phyloP scores from a whole-genome alignment of 1,284 basidiomycete genomes.

The Gomphus bonarii region DNA sequence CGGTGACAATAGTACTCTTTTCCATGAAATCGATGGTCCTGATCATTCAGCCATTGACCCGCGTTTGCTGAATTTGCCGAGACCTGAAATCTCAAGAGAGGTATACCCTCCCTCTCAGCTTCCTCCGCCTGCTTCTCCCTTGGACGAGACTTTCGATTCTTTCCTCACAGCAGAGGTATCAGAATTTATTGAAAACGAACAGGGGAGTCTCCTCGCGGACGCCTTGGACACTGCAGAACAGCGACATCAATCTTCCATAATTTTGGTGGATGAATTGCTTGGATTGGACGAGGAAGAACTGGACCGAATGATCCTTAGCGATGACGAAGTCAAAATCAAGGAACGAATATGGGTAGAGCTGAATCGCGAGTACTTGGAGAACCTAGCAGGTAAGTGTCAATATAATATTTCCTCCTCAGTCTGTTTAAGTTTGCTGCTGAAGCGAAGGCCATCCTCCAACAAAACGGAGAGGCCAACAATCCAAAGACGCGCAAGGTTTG shows the following conservation, averaged over 20 bases:
- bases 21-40: background rate
- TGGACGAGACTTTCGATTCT: slow-evolving; percentile 40
- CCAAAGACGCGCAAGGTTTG: slow-evolving; percentile 68
- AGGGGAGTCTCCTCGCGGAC: slow-evolving; percentile 42
- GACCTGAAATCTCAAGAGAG: slow-evolving; percentile 14
- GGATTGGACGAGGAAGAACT: slow-evolving; percentile 92
- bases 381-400: slow-evolving; percentile 54
- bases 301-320: slow-evolving; percentile 73
- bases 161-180: slow-evolving; percentile 57
- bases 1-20: background rate
- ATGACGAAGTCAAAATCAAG: slow-evolving; percentile 83
- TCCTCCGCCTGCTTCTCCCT: slow-evolving; percentile 11
- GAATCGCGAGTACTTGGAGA: slow-evolving; percentile 90
- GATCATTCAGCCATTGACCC: slow-evolving; percentile 45
- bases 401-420: slow-evolving; percentile 21
- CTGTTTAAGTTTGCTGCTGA: slow-evolving; percentile 18
- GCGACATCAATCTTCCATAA: slow-evolving; percentile 41
- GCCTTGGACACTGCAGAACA: slow-evolving; percentile 57
- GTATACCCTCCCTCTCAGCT: background rate
- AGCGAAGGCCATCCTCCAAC: slow-evolving; percentile 57
- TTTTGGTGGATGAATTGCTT: slow-evolving; percentile 51
- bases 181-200: slow-evolving; percentile 46
- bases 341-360: slow-evolving; percentile 96
- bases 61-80: slow-evolving; percentile 32
- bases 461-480: slow-evolving; percentile 31